These are phyloP conservation scores for Wickerhamiella domercqiae DNA, from an alignment of 805 yeast species.

Conservation along the genomic window DNA sequence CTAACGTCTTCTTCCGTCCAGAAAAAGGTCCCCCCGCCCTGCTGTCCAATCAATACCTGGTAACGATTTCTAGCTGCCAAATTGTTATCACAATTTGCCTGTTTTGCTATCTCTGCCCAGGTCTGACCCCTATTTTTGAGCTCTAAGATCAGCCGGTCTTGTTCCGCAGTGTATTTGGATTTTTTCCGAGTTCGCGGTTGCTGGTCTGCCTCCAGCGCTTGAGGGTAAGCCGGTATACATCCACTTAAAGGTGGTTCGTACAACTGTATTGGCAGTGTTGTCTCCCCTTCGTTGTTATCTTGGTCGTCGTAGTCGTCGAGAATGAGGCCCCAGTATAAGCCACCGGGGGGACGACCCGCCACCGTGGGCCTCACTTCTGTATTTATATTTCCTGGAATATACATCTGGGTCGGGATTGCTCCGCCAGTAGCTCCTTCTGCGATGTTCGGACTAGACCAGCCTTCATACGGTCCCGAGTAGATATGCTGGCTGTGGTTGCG, in stretches of 20 bases:
- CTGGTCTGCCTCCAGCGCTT: slow-evolving; percentile 27
- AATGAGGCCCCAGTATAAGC: slow-evolving; percentile 14
- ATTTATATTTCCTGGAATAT: slow-evolving; percentile 2
- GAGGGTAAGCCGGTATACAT: slow-evolving; percentile 29
- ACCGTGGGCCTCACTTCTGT: slow-evolving; percentile 3
- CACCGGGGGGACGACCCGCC: slow-evolving; percentile 15
- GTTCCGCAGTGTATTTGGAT: slow-evolving; percentile 55
- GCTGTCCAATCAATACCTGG: slow-evolving; percentile 71
- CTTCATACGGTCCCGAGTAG: too few relatives aligned
- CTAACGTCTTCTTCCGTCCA: slow-evolving; percentile 45
- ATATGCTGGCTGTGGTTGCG: too few relatives aligned
- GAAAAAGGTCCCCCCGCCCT: slow-evolving; percentile 54
- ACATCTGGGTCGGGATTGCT: slow-evolving; percentile 4
- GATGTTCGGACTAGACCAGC: too few relatives aligned
- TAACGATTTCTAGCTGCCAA: slow-evolving; percentile 65
- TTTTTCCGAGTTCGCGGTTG: slow-evolving; percentile 41
- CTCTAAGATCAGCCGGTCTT: slow-evolving; percentile 47
- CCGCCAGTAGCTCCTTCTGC: neutral
- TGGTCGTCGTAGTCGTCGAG: slow-evolving; percentile 3
- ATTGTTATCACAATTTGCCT: slow-evolving; percentile 46
- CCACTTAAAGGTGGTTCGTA: slow-evolving; percentile 37
- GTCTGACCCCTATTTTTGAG: slow-evolving; percentile 47
- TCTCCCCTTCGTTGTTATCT: slow-evolving; percentile 3
- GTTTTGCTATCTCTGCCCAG: slow-evolving; percentile 62
- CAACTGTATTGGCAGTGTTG: slow-evolving; percentile 20